Evolutionary conservation across 768 basidiomycete genomes (phyloP), one percentile per base, ranked within the genome.

Genomic region (Lentinula sp.): DNA sequence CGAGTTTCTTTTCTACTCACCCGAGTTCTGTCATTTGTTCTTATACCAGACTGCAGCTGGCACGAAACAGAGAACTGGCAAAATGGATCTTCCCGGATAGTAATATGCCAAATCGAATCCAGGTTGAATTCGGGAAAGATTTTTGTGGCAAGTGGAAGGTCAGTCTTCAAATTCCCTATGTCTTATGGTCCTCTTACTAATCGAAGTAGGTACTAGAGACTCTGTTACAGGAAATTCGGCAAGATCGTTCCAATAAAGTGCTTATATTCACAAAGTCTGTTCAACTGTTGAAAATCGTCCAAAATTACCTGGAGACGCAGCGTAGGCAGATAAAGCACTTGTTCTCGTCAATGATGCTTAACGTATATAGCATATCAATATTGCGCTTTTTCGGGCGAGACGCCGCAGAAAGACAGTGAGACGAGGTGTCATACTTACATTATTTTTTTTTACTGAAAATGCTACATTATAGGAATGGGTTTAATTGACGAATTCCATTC

Each of bases 221-320:
- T 6, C 74, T 90, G 2, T 75, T 98, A 20, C 81, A 79, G 51
- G 81, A 86, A 49, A 87, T 87, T 83, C 81, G 82, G 66, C 82
- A 82, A 65, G 85, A 86, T 51, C 67, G 66, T 6, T 78, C 81
- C 0, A 95, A 91, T 73, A 98, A 97, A 74, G 93, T 97, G 43
- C 78, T 98, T 46, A 86, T 98, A 61, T 98, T 98, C 73, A 95
- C 94, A 2, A 94, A 94, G 70, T 90, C 92, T 1, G 91, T 95
- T 59, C 93, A 95, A 70, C 74, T 98, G 28, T 77, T 98, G 12
- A 88, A 90, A 16, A 93, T 95, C 86, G 73, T 97, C 32, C 84
- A 89, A 39, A 88, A 84, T 66, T 89, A 91, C 70, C 79, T 95
- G 12, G 77, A 76, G n/a, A 74, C 73, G 9, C 75, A 75, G 69